Percentiles rank a stretch among this genome's conserved stretches.
phyloP scores from a whole-genome alignment of 1,284 basidiomycete genomes.

The Melanopsichium pennsylvanicum region DNA sequence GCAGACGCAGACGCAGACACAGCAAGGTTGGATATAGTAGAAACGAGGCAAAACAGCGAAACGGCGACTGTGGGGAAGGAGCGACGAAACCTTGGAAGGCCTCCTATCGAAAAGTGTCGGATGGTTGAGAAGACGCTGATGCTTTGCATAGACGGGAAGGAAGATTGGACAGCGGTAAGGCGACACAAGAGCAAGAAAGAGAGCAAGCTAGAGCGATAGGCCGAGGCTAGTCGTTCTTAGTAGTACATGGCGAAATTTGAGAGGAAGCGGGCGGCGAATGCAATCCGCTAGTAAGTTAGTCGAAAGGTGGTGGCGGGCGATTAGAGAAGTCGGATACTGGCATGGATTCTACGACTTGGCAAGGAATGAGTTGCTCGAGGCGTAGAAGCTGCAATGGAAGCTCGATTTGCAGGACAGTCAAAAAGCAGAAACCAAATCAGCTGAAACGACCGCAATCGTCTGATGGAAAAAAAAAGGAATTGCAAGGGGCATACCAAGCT shows the following conservation, averaged over 20 bases:
- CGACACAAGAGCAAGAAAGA: not conserved
- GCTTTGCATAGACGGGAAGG: too few species aligned
- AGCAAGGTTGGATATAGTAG: too few species aligned
- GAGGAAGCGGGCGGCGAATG: conserved; percentile 10
- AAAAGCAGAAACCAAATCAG: conserved; percentile 1
- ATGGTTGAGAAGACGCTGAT: too few species aligned
- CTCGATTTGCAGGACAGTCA: not conserved
- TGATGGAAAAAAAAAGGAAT: too few species aligned
- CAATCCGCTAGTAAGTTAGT: not conserved
- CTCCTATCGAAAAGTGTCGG: too few species aligned
- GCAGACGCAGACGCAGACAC: too few species aligned
- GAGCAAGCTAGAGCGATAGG: conserved; percentile 6
- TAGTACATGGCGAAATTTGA: not conserved
- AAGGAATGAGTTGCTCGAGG: not conserved
- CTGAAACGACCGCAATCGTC: too few species aligned
- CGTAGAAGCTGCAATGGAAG: conserved; percentile 8
- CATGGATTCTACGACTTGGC: not conserved
- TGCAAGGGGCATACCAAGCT: too few species aligned
- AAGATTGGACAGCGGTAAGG: too few species aligned
- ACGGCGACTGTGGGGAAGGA: too few species aligned
- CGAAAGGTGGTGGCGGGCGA: conserved; percentile 1
- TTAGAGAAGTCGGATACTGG: not conserved
- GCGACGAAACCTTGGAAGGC: too few species aligned
- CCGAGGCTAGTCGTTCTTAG: not conserved
- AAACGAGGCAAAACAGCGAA: too few species aligned